Evolutionary conservation across 2,329 filamentous ascomycete genomes (phyloP).

Genomic region (Elsinoe arachidis): DNA sequence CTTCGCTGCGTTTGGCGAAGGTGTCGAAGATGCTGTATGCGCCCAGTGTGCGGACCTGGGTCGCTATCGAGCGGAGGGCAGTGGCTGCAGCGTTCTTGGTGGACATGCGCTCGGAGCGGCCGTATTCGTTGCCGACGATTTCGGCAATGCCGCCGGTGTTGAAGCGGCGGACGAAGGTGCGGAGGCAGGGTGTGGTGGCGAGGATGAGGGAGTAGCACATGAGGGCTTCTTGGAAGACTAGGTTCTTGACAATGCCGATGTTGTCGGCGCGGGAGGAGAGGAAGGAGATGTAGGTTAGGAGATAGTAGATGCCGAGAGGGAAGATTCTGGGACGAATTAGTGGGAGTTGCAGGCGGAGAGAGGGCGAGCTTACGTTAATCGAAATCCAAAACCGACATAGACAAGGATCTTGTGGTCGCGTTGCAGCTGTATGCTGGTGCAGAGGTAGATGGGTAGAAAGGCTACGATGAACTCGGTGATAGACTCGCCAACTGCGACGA

Average conservation of each 20-base stretch:
- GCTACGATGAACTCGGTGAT: constrained; percentile 5
- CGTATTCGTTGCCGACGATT: background rate
- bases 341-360: background rate
- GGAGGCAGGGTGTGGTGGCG: constrained; percentile 21
- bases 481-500: constrained; percentile 1
- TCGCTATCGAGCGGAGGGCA: constrained; percentile 6
- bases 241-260: constrained; percentile 19
- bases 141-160: constrained; percentile 13
- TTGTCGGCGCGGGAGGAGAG: constrained; percentile 15
- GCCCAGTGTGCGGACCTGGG: constrained; percentile 1
- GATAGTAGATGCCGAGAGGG: constrained; percentile 7
- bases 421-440: background rate
- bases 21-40: constrained; percentile 13
- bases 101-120: background rate
- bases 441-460: constrained; percentile 8
- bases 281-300: constrained; percentile 20
- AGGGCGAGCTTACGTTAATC: background rate
- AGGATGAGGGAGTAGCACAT: constrained; percentile 22
- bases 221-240: constrained; percentile 20
- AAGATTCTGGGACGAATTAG: background rate
- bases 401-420: constrained; percentile 9
- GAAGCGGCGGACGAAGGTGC: constrained; percentile 21
- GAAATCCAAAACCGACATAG: constrained; percentile 9
- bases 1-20: constrained; percentile 3
- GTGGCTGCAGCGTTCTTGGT: constrained; percentile 6